Evolutionary conservation across 2,329 filamentous ascomycete species (phyloP).

Genomic region (Pezicula neosporulosa): DNA sequence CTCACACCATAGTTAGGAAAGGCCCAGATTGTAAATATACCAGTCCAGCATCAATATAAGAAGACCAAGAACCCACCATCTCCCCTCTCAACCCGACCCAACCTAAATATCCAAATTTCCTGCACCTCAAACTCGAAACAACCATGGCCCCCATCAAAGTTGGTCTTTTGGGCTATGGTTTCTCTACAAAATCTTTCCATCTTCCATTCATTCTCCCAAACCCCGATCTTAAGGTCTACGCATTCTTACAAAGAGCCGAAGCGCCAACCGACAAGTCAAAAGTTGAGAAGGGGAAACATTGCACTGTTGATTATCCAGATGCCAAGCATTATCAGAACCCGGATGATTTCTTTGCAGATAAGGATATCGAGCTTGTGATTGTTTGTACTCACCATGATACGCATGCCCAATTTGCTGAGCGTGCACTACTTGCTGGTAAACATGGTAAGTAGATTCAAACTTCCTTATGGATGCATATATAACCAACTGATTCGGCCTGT

Average conservation of each 20-base stretch:
- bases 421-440: slow-evolving; percentile 30
- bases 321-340: slow-evolving; percentile 31
- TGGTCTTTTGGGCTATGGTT: slow-evolving; percentile 47
- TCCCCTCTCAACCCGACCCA: no score
- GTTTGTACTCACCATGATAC: slow-evolving; percentile 30
- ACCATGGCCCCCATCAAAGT: slow-evolving; percentile 35
- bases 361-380: slow-evolving; percentile 30
- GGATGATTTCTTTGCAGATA: slow-evolving; percentile 31
- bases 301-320: slow-evolving; percentile 43
- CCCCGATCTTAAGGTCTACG: slow-evolving; percentile 40
- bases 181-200: slow-evolving; percentile 44
- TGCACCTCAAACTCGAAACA: not conserved
- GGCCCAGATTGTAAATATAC: no score
- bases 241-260: slow-evolving; percentile 44
- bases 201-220: slow-evolving; percentile 46
- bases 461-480: not conserved
- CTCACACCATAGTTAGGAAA: no score
- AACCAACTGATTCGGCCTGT: not conserved
- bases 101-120: no score
- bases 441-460: slow-evolving; percentile 27
- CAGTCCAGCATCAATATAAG: no score
- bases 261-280: slow-evolving; percentile 27
- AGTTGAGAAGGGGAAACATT: slow-evolving; percentile 35
- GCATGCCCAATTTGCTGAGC: slow-evolving; percentile 29
- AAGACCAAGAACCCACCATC: no score